Evolutionary conservation across 352 stramenopile genomes (phyloP).

Genomic region (Phytopythium montanum): DNA sequence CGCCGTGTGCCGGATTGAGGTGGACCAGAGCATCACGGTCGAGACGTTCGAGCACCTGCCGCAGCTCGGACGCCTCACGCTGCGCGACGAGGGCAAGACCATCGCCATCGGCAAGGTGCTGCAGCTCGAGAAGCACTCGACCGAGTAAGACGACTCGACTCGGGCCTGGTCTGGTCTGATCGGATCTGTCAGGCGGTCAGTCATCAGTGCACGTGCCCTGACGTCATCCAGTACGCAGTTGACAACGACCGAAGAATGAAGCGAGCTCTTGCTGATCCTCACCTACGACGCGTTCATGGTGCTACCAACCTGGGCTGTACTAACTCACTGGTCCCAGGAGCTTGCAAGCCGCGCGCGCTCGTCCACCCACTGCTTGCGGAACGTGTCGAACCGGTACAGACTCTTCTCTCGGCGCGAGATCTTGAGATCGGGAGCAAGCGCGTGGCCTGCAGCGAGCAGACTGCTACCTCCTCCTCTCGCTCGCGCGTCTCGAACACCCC

Average conservation of each 20-base stretch:
- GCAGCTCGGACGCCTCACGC: conserved; percentile 96
- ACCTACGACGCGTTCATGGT: no score
- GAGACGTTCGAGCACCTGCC: conserved; percentile 95
- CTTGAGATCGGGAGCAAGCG: conserved; percentile 53
- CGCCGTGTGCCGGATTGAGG: conserved; percentile 92
- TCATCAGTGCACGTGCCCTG: no score
- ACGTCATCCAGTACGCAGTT: no score
- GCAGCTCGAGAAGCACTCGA: conserved; percentile 75
- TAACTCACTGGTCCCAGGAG: conserved; percentile 42
- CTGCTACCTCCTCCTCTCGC: conserved; percentile 13
- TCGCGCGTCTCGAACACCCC: neutral
- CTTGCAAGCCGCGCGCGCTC: conserved; percentile 52
- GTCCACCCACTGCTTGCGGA: conserved; percentile 69
- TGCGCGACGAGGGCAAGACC: conserved; percentile 98
- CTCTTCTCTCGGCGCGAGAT: conserved; percentile 56
- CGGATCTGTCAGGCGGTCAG: no score
- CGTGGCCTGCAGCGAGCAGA: conserved; percentile 16
- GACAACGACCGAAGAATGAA: no score
- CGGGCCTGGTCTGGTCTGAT: no score
- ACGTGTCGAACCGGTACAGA: conserved; percentile 77
- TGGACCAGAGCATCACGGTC: conserved; percentile 92
- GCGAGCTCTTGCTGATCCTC: no score
- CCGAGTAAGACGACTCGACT: no score
- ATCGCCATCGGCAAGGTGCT: conserved; percentile 98
- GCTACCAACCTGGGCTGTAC: no score